phyloP scores from a whole-genome alignment of 768 basidiomycete genomes.

The Hypholoma fasciculare region DNA sequence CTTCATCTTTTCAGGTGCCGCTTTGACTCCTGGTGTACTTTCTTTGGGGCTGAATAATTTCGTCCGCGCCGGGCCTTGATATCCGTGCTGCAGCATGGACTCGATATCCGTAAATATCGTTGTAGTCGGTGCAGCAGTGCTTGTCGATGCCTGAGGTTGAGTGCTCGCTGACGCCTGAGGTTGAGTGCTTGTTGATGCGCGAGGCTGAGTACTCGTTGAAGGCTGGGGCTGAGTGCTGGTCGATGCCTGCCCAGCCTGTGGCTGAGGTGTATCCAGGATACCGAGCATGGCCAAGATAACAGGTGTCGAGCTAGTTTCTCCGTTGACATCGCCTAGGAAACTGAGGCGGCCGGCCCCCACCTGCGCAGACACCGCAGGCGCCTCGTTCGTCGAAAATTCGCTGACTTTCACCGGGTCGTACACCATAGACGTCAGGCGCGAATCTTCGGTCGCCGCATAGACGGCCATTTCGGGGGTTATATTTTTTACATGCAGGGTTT shows the following conservation, averaged over 20 bases:
- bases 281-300: slow-evolving; percentile 38
- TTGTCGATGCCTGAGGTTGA: background rate
- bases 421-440: slow-evolving; percentile 25
- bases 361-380: slow-evolving; percentile 29
- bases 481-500: slow-evolving; percentile 35
- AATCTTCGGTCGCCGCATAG: slow-evolving; percentile 28
- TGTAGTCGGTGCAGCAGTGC: background rate
- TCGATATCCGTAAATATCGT: background rate
- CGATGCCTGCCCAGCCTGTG: background rate
- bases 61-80: background rate
- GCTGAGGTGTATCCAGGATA: slow-evolving; percentile 23
- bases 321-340: slow-evolving; percentile 44
- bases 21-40: slow-evolving; percentile 2
- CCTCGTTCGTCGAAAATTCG: slow-evolving; percentile 21
- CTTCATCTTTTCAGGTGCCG: background rate
- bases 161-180: background rate
- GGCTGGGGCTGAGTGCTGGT: background rate
- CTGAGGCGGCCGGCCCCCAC: slow-evolving; percentile 36
- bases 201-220: background rate
- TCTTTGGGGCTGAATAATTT: background rate
- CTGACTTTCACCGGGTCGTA: slow-evolving; percentile 22
- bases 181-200: background rate
- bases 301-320: slow-evolving; percentile 32
- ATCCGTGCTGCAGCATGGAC: background rate
- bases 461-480: slow-evolving; percentile 29